Evolutionary conservation across 805 yeast species (phyloP).

Genomic region (Debaryomyces prosopidis): DNA sequence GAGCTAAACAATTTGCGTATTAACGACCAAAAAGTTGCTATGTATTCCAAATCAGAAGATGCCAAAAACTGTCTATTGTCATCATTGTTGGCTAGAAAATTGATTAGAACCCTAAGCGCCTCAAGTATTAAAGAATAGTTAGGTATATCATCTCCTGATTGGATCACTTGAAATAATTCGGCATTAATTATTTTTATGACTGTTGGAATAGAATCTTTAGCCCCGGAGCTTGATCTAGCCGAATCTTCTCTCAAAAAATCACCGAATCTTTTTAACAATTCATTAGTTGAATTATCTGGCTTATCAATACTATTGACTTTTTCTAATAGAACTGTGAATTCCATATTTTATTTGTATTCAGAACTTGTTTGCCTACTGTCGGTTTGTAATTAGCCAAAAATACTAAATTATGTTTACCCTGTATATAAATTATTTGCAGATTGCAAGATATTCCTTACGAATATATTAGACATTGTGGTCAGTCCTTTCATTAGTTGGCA

Average conservation of each 20-base stretch:
- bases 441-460: too few relatives aligned
- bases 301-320: too few relatives aligned
- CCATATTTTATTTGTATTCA: too few relatives aligned
- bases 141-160: neutral
- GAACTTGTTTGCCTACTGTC: too few relatives aligned
- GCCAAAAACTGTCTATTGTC: conserved; percentile 15
- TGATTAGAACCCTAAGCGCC: conserved; percentile 31
- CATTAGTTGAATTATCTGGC: too few relatives aligned
- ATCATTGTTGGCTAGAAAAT: conserved; percentile 37
- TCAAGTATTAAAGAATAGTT: conserved; percentile 10
- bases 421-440: too few relatives aligned
- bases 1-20: neutral
- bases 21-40: conserved; percentile 19
- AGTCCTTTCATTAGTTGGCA: too few relatives aligned
- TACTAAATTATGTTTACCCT: too few relatives aligned
- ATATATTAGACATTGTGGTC: too few relatives aligned
- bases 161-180: neutral
- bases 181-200: conserved; percentile 5
- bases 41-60: neutral
- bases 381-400: too few relatives aligned
- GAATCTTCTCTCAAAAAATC: conserved; percentile 20
- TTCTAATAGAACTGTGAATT: too few relatives aligned
- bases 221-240: conserved; percentile 12
- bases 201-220: conserved; percentile 7
- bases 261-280: conserved; percentile 13